phyloP scores from a whole-genome alignment of 768 basidiomycete genomes.

The Tylopilus rubrobrunneus region DNA sequence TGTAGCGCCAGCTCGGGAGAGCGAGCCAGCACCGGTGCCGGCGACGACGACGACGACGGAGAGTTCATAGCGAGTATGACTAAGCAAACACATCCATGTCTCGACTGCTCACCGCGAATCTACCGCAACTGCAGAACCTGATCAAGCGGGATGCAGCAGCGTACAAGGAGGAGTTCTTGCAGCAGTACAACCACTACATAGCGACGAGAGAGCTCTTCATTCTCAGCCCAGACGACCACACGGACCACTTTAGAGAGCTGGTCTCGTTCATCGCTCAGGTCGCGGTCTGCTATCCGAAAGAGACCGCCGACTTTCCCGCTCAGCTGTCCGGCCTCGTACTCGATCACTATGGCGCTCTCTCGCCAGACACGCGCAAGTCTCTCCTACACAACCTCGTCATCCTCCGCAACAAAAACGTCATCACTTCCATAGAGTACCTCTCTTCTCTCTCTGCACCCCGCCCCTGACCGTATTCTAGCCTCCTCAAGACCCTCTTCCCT shows the following conservation, averaged over 20 bases:
- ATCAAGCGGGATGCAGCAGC: constrained; percentile 89
- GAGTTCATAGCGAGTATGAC: constrained; percentile 7
- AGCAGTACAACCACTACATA: constrained; percentile 95
- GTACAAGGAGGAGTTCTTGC: constrained; percentile 93
- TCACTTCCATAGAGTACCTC: constrained; percentile 86
- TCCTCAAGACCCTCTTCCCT: constrained; percentile 89
- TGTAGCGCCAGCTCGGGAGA: constrained; percentile 12
- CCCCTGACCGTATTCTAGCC: constrained; percentile 41
- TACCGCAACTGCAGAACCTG: constrained; percentile 94
- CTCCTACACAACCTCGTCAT: constrained; percentile 91
- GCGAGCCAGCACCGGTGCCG: background rate
- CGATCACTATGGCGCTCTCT: constrained; percentile 69
- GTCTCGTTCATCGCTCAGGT: constrained; percentile 90
- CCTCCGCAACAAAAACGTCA: constrained; percentile 89
- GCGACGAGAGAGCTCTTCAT: constrained; percentile 82
- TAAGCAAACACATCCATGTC: constrained; percentile 7
- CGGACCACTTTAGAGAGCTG: constrained; percentile 80
- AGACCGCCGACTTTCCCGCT: constrained; percentile 80
- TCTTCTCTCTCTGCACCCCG: background rate
- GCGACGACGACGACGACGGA: constrained; percentile 1
- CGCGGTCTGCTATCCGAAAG: constrained; percentile 75
- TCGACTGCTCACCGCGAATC: constrained; percentile 72
- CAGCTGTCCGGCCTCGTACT: constrained; percentile 77
- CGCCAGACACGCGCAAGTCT: constrained; percentile 78
- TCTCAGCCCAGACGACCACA: constrained; percentile 80